Conservation (phyloP, 192 early-diverging fungal genomes). For the Coemansia sp. region DNA sequence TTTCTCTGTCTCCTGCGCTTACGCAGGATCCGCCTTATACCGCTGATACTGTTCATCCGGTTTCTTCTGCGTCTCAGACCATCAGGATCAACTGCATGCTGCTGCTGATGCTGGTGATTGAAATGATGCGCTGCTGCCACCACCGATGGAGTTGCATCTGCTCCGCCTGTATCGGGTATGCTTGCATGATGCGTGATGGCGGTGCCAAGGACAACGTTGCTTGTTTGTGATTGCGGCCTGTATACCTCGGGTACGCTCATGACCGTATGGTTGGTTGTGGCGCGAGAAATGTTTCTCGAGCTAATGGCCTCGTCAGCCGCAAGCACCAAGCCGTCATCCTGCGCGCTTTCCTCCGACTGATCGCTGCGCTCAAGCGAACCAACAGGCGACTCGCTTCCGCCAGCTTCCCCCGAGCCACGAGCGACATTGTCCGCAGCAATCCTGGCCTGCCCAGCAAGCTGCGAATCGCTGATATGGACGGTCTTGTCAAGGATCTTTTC, state of each 20-base stretch:
- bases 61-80: neutral
- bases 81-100: neutral
- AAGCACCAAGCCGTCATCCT: conserved; percentile 31
- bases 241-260: conserved; percentile 28
- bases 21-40: conserved; percentile 28
- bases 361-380: neutral
- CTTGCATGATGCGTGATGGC: conserved; percentile 7
- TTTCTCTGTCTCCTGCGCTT: conserved; percentile 11
- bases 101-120: neutral
- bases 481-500: neutral
- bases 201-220: neutral
- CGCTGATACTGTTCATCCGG: neutral
- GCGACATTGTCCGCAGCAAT: neutral
- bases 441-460: neutral
- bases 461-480: neutral
- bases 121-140: neutral
- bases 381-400: neutral
- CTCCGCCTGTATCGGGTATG: conserved; percentile 2
- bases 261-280: conserved; percentile 15
- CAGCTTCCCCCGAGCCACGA: neutral
- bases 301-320: conserved; percentile 28
- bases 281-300: conserved; percentile 20
- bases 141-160: neutral
- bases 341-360: neutral
- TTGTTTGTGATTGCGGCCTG: neutral